Evolutionary conservation across 768 basidiomycete genomes (phyloP), one percentile per base, ranked within the genome.

Genomic region (Fomitopsis pulvina): DNA sequence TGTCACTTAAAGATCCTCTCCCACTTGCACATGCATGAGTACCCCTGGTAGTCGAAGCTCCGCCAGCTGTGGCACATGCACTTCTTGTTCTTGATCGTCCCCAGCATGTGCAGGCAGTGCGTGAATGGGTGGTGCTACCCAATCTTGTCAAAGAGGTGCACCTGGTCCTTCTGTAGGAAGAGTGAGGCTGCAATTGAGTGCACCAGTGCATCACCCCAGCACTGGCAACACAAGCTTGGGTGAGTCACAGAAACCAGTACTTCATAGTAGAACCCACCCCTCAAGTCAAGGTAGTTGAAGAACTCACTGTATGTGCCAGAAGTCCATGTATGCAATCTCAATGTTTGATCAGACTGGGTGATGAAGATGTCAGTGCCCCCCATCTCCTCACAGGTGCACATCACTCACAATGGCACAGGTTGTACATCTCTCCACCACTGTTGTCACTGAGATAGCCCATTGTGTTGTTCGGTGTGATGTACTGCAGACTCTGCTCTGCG

Each of bases 241-340:
- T 9, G 32, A n/a, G n/a, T 7, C 4, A 8, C n/a, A 32, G 8
- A 38, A 45, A 21, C 32, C 14, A 14, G 9, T 27, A 85, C 86
- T 81, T 92, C 91, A 60, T 92, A 92, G 69, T 93, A 93, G 68
- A 94, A 92, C 7, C 92, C 92, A 27, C 92, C 92, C 45, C 79
- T 77, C 1, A 75, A 67, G 56, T 95, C 93, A 29, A 96, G 75
- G 63, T 80, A 77, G 26, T 88, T 79, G 58, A 95, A 95, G 69
- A 86, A 94, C 41, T 80, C 76, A 57, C 77, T 76, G 67, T 96
- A 97, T 0, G 89, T 92, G 73, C 89, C 91, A 95, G 64, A 95
- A 89, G 56, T 90, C 82, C 73, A 96, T 79, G 59, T 85, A 81
- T 2, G 80, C 92, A 51, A 97, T 95, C 67, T 88, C 82, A 57